Base-by-base conservation (phyloP, 148 eudicot genomes). In the Cornus suecica region DNA sequence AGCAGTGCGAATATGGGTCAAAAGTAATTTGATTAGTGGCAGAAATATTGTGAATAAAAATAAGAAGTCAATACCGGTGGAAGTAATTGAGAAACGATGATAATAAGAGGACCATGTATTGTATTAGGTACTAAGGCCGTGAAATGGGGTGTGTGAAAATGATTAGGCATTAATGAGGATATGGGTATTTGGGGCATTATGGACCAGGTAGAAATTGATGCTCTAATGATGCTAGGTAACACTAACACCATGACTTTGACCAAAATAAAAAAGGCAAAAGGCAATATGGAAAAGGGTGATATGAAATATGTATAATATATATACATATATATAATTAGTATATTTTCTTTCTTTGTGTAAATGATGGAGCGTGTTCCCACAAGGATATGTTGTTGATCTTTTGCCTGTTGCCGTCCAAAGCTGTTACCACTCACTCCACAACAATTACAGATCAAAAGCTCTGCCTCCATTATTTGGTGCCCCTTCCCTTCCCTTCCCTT, bases 141-240 rank as follows among this genome's bases (percentile, higher is more conserved):
- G 18, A 48, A 48, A 48, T 48, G 54, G 54, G 54, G 18, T 48
- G 18, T 16, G 13, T 48, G 15, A 48, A 16, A 48, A 48, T 48
- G 54, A 48, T 48, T 48, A 68, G 63, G 34, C 73, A 60, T 70
- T 74, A 70, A 74, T 78, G 76, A 82, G 82, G 81, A 66, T 32
- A 32, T 48, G 66, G 75, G 68, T 34, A 60, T 65, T 26, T 37
- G 71, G 26, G 48, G 58, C 41, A 70, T 70, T 24, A 75, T 82
- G 70, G 48, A 71, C 45, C 68, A 13, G 10, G 27, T 13, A 72
- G 74, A 6, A 11, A 51, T 58, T 30, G 29, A 72, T 72, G 72
- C 71, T 66, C 77, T 64, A 79, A 82, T 82, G 82, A 82, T 82
- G 79, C 61, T 61, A n/a, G n/a, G n/a, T n/a, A n/a, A n/a, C n/a